These are phyloP conservation scores for Neurospora sp. DNA, from an alignment of 495 filamentous ascomycete species.

Conservation along the genomic window DNA sequence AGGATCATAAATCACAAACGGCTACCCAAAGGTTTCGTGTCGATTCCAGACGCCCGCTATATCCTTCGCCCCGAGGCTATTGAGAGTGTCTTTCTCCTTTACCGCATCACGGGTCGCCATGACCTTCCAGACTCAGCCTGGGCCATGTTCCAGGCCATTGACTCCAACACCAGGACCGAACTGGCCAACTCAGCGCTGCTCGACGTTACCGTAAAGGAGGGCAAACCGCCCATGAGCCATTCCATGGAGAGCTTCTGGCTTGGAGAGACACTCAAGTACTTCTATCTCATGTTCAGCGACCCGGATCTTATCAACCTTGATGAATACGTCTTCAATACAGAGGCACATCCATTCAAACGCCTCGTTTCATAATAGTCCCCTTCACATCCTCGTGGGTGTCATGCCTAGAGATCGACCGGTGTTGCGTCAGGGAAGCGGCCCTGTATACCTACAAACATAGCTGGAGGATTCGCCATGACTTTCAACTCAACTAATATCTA, in stretches of 20 bases:
- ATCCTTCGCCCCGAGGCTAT: conserved; percentile 64
- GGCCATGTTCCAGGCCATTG: conserved; percentile 46
- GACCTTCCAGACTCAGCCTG: conserved; percentile 46
- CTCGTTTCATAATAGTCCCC: conserved; percentile 8
- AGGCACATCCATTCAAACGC: conserved; percentile 63
- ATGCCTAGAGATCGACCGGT: neutral
- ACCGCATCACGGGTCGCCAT: conserved; percentile 46
- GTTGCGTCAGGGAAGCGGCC: neutral
- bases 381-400: neutral
- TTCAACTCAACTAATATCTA: neutral
- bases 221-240: conserved; percentile 22
- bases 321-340: conserved; percentile 76
- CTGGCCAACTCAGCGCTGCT: conserved; percentile 41
- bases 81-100: conserved; percentile 62
- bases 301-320: conserved; percentile 58
- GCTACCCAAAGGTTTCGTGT: conserved; percentile 55
- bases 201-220: conserved; percentile 24
- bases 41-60: conserved; percentile 51
- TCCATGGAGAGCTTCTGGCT: conserved; percentile 46
- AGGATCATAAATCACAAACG: conserved; percentile 44
- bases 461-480: neutral
- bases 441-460: neutral
- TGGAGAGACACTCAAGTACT: conserved; percentile 43
- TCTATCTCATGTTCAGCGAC: conserved; percentile 72
- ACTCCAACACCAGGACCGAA: conserved; percentile 35